These are phyloP conservation scores for Rhodotorula mucilaginosa DNA, from an alignment of 1,284 basidiomycete species.

Conservation along the genomic window DNA sequence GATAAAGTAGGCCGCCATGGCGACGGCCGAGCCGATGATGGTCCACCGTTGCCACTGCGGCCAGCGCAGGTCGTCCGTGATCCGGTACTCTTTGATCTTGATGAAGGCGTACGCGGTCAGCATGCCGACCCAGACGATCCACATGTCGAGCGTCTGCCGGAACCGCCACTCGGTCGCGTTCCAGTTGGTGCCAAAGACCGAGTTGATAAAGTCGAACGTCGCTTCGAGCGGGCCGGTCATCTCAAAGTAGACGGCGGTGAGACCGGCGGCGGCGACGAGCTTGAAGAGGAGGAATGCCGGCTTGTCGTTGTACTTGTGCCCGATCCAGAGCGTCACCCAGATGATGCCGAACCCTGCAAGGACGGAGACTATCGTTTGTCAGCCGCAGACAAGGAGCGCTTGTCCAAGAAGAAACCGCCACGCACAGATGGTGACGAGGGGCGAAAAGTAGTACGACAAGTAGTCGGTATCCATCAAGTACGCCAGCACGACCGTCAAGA, in stretches of 20 bases:
- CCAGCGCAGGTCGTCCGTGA: conserved; percentile 71
- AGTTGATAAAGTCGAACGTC: conserved; percentile 64
- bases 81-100: conserved; percentile 68
- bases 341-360: conserved; percentile 69
- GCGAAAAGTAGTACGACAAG: conserved; percentile 52
- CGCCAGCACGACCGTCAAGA: conserved; percentile 73
- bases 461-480: conserved; percentile 90
- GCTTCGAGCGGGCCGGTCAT: conserved; percentile 62
- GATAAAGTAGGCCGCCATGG: conserved; percentile 71
- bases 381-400: no score
- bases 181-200: conserved; percentile 72
- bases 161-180: conserved; percentile 80
- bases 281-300: conserved; percentile 67
- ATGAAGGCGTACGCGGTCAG: conserved; percentile 68
- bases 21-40: conserved; percentile 56
- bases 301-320: conserved; percentile 69
- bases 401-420: neutral
- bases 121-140: conserved; percentile 84
- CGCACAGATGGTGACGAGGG: conserved; percentile 50
- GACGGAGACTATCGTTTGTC: no score
- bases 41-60: conserved; percentile 56
- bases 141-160: conserved; percentile 79
- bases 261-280: conserved; percentile 61
- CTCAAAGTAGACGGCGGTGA: conserved; percentile 66
- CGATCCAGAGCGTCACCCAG: conserved; percentile 71